Evolutionary conservation across 2,329 filamentous ascomycete species (phyloP), one percentile per base, ranked within the genome.

Genomic region (Fusarium sarcochroum): DNA sequence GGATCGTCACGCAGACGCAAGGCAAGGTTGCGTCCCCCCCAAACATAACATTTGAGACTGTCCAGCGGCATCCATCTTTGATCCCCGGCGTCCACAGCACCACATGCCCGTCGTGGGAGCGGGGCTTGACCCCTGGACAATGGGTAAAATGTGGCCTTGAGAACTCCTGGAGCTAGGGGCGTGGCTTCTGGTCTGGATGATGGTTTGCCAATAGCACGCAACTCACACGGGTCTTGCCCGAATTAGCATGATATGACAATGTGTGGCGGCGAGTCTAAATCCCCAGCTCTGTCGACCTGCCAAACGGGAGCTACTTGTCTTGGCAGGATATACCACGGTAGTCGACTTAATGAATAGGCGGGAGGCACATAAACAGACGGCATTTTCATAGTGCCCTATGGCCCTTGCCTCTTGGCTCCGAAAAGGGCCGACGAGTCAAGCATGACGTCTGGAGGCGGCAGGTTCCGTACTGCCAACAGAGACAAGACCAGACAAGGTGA

Each of bases 1-100:
- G 67, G 67, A 70, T 70, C 67, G 63, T 65, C 67, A 46, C 58
- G 58, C 67, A 70, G 58, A 60, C 59, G 63, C 58, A 57, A 70
- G 66, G 54, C 52, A 70, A 64, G 67, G 66, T 61, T 68, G 47
- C 23, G 37, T 35, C 27, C 17, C 68, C 49, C 47, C 57, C 49
- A 57, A 64, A 63, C 38, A 52, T 59, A 51, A 34, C 20, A 56
- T 55, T 65, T 55, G 42, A 69, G 48, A 63, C 51, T 53, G 63
- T 61, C 46, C 44, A 60, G 55, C 66, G 66, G 61, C 63, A 73
- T 73, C 66, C 50, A 60, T 48, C 57, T 58, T 47, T 71, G 65
- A 58, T 71, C 64, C 66, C 67, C 60, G 67, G 60, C 53, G 50
- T 58, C 45, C 52, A 69, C 58, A 62, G 47, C 55, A 66, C 37